These are phyloP conservation scores for Picea abies DNA, from an alignment of 83 land plant species.

Conservation along the genomic window DNA sequence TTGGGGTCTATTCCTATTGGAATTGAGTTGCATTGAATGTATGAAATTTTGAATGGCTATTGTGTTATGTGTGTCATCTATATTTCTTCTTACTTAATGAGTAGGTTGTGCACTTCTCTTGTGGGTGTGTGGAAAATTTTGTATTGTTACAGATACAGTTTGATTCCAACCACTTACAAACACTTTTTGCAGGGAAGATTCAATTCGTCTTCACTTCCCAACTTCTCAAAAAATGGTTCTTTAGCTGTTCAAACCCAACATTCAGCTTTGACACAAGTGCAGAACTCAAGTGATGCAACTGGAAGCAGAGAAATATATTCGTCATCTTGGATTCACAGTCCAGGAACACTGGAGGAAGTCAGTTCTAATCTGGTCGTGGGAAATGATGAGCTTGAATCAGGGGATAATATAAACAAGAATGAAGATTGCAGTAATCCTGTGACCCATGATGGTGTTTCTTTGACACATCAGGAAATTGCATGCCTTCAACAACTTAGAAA, in stretches of 20 bases:
- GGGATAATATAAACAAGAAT: neutral
- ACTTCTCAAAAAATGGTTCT: constrained; percentile 22
- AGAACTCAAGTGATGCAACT: constrained; percentile 20
- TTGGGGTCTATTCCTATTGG: neutral
- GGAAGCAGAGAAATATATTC: constrained; percentile 24
- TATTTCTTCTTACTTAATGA: neutral
- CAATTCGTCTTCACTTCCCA: constrained; percentile 23
- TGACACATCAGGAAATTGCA: constrained; percentile 39
- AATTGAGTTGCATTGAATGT: neutral
- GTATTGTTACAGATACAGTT: neutral
- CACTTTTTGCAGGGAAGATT: constrained; percentile 41
- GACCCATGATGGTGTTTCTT: constrained; percentile 22
- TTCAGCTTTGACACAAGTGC: constrained; percentile 10
- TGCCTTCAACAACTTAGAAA: constrained; percentile 48
- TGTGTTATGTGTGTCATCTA: too few species aligned
- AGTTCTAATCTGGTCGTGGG: constrained; percentile 22
- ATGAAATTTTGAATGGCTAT: neutral
- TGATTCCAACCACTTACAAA: neutral
- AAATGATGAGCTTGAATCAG: constrained; percentile 12
- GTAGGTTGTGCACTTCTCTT: neutral
- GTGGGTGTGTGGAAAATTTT: neutral
- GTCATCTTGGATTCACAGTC: constrained; percentile 32
- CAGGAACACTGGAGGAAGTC: constrained; percentile 44
- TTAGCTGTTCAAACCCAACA: constrained; percentile 20
- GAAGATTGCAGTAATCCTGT: constrained; percentile 18